These are phyloP conservation scores for Chondrostereum purpureum DNA, from an alignment of 1,284 basidiomycete species.

Conservation along the genomic window DNA sequence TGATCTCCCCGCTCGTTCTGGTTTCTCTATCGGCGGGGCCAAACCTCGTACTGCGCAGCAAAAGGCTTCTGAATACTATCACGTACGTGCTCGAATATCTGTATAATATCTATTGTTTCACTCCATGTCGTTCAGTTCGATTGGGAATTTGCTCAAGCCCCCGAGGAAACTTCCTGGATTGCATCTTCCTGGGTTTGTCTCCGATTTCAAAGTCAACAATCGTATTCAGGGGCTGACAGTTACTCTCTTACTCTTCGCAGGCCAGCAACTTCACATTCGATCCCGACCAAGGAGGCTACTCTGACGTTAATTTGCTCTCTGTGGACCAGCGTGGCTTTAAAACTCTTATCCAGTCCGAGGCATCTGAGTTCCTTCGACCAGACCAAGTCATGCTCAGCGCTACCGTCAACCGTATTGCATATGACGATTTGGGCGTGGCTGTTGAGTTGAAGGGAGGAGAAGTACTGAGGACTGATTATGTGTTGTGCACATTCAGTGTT, in stretches of 20 bases:
- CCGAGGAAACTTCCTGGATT: constrained; percentile 56
- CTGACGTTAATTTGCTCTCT: constrained; percentile 45
- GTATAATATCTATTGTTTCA: too few relatives aligned
- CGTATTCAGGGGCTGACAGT: background rate
- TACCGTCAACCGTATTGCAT: constrained; percentile 44
- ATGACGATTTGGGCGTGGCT: constrained; percentile 37
- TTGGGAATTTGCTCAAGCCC: constrained; percentile 50
- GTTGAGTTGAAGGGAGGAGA: constrained; percentile 41
- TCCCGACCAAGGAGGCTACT: constrained; percentile 50
- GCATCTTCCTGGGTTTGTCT: constrained; percentile 54
- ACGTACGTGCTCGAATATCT: too few relatives aligned
- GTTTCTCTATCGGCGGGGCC: constrained; percentile 40
- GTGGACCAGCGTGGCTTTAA: constrained; percentile 61
- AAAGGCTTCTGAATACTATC: constrained; percentile 47
- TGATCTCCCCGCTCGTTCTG: constrained; percentile 42
- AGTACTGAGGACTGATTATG: constrained; percentile 43
- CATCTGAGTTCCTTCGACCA: constrained; percentile 40
- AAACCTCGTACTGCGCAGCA: constrained; percentile 36
- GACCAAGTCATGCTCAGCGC: constrained; percentile 44
- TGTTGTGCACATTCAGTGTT: constrained; percentile 56
- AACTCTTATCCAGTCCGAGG: constrained; percentile 48
- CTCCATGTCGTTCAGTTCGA: constrained; percentile 36
- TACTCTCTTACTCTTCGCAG: constrained; percentile 26
- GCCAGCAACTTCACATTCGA: constrained; percentile 64
- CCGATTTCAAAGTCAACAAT: background rate